These are phyloP conservation scores for Ganoderma multipileum DNA, from an alignment of 1,284 basidiomycete genomes.

Conservation along the genomic window DNA sequence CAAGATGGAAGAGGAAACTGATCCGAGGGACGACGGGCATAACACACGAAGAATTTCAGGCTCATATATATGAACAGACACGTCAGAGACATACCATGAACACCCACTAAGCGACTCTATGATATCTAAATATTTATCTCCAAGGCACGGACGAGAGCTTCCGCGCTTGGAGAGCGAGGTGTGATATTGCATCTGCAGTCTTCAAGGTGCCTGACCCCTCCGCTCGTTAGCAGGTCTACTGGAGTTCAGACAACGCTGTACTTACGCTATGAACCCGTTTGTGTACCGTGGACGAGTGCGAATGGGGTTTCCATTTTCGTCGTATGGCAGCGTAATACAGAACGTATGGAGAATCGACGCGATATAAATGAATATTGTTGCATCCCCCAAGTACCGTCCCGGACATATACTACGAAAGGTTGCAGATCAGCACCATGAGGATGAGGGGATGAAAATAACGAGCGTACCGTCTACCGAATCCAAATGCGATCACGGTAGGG, in stretches of 20 bases:
- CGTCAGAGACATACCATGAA: background rate
- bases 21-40: background rate
- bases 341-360: conserved; percentile 28
- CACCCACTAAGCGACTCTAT: background rate
- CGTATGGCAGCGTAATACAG: conserved; percentile 23
- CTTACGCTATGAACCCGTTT: conserved; percentile 2
- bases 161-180: background rate
- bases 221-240: background rate
- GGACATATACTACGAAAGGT: conserved; percentile 22
- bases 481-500: conserved; percentile 18
- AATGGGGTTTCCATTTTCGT: conserved; percentile 22
- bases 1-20: background rate
- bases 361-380: conserved; percentile 29
- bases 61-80: background rate
- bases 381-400: conserved; percentile 25
- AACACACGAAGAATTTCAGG: background rate
- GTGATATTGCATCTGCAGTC: background rate
- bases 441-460: background rate
- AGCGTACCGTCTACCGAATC: conserved; percentile 23
- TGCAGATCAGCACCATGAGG: too few species aligned
- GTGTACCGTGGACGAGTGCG: conserved; percentile 1
- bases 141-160: background rate
- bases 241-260: background rate
- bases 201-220: background rate
- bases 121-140: background rate